phyloP scores from a whole-genome alignment of 805 yeast species.

The Zygoascus flipseniorum region DNA sequence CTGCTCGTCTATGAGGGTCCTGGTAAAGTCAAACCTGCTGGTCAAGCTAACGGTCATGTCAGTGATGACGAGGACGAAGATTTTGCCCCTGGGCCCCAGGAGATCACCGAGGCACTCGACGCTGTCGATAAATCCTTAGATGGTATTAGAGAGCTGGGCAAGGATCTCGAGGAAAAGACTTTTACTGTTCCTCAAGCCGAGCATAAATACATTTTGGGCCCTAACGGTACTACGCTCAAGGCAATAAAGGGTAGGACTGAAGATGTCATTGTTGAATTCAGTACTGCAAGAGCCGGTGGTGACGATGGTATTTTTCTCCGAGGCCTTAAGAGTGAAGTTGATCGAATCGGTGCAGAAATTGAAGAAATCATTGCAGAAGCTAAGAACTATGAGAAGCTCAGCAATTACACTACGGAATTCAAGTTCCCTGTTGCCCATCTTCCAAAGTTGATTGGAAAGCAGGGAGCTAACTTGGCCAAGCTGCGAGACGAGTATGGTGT shows the following conservation, averaged over 20 bases:
- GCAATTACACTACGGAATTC: slow-evolving; percentile 38
- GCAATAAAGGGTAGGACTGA: slow-evolving; percentile 32
- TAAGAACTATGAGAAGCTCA: slow-evolving; percentile 39
- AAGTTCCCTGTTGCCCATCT: slow-evolving; percentile 60
- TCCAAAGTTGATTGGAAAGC: slow-evolving; percentile 82
- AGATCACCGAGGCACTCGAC: slow-evolving; percentile 46
- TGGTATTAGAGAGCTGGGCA: slow-evolving; percentile 49
- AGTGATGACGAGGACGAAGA: slow-evolving; percentile 42
- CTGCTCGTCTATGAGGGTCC: slow-evolving; percentile 45
- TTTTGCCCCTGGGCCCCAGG: slow-evolving; percentile 61
- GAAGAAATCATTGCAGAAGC: slow-evolving; percentile 47
- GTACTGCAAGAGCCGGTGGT: slow-evolving; percentile 23
- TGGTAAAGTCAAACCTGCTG: neutral
- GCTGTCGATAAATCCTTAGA: slow-evolving; percentile 48
- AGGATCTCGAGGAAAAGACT: slow-evolving; percentile 41
- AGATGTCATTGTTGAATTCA: slow-evolving; percentile 27
- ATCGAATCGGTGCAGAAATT: slow-evolving; percentile 44
- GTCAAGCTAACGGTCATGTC: neutral
- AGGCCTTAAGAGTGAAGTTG: slow-evolving; percentile 62
- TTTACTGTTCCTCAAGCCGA: slow-evolving; percentile 45
- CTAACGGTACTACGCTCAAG: slow-evolving; percentile 50
- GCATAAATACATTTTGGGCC: slow-evolving; percentile 56
- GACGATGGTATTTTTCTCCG: slow-evolving; percentile 54
- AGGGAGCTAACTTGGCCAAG: slow-evolving; percentile 64
- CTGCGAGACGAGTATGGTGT: slow-evolving; percentile 69